phyloP scores from a whole-genome alignment of 2,329 filamentous ascomycete species.

The Fusarium phyllophilum region DNA sequence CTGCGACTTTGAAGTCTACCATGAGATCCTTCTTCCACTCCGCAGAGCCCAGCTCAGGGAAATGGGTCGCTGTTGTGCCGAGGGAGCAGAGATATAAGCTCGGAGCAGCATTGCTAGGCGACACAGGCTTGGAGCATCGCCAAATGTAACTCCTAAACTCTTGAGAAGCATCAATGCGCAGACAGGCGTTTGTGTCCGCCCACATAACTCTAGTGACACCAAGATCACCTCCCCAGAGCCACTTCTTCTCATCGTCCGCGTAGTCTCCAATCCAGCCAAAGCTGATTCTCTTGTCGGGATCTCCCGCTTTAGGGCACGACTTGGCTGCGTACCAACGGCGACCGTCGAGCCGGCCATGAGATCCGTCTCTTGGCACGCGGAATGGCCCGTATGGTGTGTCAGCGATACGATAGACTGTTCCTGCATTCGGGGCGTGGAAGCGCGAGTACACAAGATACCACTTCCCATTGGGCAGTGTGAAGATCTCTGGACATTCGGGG shows the following conservation, averaged over 20 bases:
- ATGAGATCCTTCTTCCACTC: constrained; percentile 35
- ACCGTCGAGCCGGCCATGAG: constrained; percentile 48
- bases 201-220: constrained; percentile 47
- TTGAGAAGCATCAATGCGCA: constrained; percentile 41
- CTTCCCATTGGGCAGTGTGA: constrained; percentile 47
- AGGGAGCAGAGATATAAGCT: constrained; percentile 42
- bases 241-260: constrained; percentile 47
- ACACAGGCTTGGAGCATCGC: constrained; percentile 29
- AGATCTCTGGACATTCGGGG: constrained; percentile 52
- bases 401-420: constrained; percentile 50
- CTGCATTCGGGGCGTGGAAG: constrained; percentile 49
- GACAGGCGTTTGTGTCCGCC: constrained; percentile 40
- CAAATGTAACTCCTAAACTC: constrained; percentile 37
- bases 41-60: constrained; percentile 36
- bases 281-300: constrained; percentile 44
- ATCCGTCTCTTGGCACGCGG: constrained; percentile 48
- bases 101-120: constrained; percentile 36
- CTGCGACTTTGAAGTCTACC: constrained; percentile 39
- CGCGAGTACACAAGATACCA: constrained; percentile 51
- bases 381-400: constrained; percentile 50
- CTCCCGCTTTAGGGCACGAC: constrained; percentile 46
- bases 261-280: constrained; percentile 51
- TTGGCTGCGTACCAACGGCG: constrained; percentile 52
- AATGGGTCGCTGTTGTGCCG: constrained; percentile 40
- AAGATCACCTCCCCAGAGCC: constrained; percentile 52